These are phyloP conservation scores for Geotrichum macrosporum DNA, from an alignment of 1,139 yeast genomes.

Conservation along the genomic window DNA sequence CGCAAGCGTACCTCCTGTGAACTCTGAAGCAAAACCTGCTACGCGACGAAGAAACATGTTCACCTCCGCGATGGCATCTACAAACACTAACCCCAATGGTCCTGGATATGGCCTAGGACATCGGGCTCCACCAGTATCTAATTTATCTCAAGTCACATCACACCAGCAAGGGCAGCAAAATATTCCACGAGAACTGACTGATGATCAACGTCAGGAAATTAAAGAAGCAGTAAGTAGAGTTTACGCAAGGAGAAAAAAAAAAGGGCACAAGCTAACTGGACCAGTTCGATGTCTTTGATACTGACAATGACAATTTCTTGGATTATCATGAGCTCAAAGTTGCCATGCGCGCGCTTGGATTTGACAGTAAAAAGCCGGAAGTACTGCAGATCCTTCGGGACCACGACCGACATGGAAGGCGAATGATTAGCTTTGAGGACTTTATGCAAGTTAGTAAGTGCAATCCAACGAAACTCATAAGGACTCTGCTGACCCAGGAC, in stretches of 20 bases:
- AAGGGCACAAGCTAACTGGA: slow-evolving; percentile 4
- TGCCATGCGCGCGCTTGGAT: slow-evolving; percentile 91
- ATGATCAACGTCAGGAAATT: slow-evolving; percentile 89
- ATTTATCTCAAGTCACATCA: neutral
- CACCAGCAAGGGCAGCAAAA: slow-evolving; percentile 3
- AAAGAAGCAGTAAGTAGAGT: slow-evolving; percentile 62
- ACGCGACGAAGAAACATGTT: slow-evolving; percentile 10
- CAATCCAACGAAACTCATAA: neutral
- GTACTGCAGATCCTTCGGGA: slow-evolving; percentile 77
- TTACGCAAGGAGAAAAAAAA: neutral
- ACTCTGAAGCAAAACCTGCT: slow-evolving; percentile 18
- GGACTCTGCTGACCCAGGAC: slow-evolving; percentile 1
- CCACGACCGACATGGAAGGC: slow-evolving; percentile 71
- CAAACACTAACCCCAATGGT: slow-evolving; percentile 5
- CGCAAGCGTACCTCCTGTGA: neutral
- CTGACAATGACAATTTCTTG: slow-evolving; percentile 83
- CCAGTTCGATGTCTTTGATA: slow-evolving; percentile 76
- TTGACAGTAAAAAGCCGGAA: slow-evolving; percentile 75
- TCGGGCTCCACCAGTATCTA: too few species aligned
- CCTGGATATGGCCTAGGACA: slow-evolving; percentile 2
- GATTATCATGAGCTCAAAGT: slow-evolving; percentile 92
- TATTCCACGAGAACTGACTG: slow-evolving; percentile 53
- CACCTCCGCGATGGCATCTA: slow-evolving; percentile 5
- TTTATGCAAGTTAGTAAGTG: slow-evolving; percentile 66
- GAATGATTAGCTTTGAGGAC: slow-evolving; percentile 72